Evolutionary conservation across 2,329 filamentous ascomycete genomes (phyloP).

Genomic region (Bertia moriformis): DNA sequence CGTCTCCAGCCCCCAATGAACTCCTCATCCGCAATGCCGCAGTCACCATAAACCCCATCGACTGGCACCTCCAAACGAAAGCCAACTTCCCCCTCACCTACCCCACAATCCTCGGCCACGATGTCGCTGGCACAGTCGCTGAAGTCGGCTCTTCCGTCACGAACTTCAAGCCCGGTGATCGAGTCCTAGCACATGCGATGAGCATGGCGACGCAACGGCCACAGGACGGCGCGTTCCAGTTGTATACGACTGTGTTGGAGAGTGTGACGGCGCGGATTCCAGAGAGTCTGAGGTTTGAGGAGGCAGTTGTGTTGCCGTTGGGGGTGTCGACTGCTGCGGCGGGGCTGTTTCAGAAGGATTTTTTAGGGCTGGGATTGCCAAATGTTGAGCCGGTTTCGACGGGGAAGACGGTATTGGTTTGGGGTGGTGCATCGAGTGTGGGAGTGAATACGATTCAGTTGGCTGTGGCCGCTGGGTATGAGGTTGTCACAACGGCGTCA

Average conservation of each 20-base stretch:
- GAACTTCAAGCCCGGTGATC: constrained; percentile 11
- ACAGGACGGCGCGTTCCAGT: constrained; percentile 14
- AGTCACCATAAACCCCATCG: constrained; percentile 21
- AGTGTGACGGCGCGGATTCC: constrained; percentile 12
- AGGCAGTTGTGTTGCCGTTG: constrained; percentile 14
- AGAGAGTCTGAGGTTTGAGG: constrained; percentile 10
- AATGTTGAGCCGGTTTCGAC: constrained; percentile 4
- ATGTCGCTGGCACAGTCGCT: constrained; percentile 9
- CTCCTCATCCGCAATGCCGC: constrained; percentile 18
- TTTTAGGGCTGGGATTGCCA: constrained; percentile 9
- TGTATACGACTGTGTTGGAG: constrained; percentile 10
- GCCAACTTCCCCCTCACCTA: constrained; percentile 5
- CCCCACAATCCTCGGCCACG: constrained; percentile 10
- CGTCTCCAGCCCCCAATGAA: constrained; percentile 9
- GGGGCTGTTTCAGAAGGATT: constrained; percentile 11
- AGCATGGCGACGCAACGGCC: constrained; percentile 2
- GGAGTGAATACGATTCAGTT: constrained; percentile 30
- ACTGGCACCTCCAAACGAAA: constrained; percentile 15
- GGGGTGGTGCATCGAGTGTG: constrained; percentile 32
- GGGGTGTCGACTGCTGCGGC: constrained; percentile 12
- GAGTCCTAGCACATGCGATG: constrained; percentile 7
- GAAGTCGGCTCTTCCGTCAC: constrained; percentile 5
- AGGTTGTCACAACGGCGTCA: constrained; percentile 26
- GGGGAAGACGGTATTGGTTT: constrained; percentile 17
- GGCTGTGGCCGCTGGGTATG: constrained; percentile 23